Evolutionary conservation across 768 basidiomycete species (phyloP).

Genomic region (Suillus subluteus): DNA sequence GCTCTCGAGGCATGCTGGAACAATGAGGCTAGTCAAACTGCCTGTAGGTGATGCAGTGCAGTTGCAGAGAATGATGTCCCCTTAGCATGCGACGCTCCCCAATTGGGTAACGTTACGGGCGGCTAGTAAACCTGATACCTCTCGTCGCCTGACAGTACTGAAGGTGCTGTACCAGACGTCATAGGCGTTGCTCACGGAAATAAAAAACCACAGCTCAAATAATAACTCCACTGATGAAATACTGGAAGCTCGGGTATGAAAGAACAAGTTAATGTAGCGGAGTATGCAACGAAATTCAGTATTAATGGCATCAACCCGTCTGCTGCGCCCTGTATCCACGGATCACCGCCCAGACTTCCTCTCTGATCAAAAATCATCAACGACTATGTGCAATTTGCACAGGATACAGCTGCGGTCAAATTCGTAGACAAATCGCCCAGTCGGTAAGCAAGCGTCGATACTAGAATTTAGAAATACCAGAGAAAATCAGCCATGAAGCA

Average conservation of each 20-base stretch:
- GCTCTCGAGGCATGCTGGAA: constrained; percentile 48
- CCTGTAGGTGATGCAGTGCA: constrained; percentile 17
- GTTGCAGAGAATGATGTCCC: constrained; percentile 8
- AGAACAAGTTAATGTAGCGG: constrained; percentile 2
- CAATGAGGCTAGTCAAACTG: constrained; percentile 20
- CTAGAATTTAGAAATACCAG: neutral
- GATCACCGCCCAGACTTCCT: neutral
- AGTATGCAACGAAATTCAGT: constrained; percentile 4
- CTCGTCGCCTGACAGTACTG: neutral
- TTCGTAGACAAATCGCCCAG: neutral
- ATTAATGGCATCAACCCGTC: neutral
- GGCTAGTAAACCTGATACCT: neutral
- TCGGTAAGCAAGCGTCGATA: neutral
- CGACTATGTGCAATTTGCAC: neutral
- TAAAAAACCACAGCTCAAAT: neutral
- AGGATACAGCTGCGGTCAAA: neutral
- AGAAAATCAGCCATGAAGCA: neutral
- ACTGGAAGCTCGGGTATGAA: neutral
- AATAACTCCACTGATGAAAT: neutral
- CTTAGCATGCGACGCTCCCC: constrained; percentile 14
- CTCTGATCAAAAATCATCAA: neutral
- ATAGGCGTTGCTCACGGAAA: constrained; percentile 1
- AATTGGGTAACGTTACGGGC: constrained; percentile 15
- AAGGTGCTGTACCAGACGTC: neutral
- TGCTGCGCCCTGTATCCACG: neutral